These are phyloP conservation scores for Toxicodendron radicans DNA, from an alignment of 345 rosid species.

Conservation along the genomic window DNA sequence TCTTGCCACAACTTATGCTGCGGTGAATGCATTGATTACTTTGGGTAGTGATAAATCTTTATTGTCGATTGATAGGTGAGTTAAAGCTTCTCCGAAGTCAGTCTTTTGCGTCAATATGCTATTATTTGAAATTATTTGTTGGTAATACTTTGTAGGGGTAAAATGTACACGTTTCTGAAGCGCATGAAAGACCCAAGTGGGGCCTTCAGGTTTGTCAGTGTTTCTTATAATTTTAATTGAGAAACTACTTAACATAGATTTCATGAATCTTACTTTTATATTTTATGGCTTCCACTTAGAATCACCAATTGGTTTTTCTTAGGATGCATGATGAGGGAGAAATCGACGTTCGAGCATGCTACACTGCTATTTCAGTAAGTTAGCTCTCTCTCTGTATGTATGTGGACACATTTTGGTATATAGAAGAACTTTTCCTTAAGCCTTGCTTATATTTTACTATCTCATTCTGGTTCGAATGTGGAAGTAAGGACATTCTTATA, in stretches of 20 bases:
- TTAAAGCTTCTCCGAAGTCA: constrained; percentile 20
- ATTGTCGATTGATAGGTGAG: constrained; percentile 78
- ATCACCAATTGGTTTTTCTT: background rate
- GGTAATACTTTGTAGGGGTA: constrained; percentile 50
- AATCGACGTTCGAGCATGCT: constrained; percentile 95
- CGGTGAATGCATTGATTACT: constrained; percentile 84
- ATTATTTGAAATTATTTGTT: constrained; percentile 28
- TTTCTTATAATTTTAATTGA: constrained; percentile 4
- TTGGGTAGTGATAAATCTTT: constrained; percentile 75
- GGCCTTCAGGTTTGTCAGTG: constrained; percentile 55
- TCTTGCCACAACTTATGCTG: constrained; percentile 95
- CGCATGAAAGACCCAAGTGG: constrained; percentile 80
- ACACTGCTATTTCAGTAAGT: constrained; percentile 89
- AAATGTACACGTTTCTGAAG: constrained; percentile 51
- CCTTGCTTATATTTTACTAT: background rate
- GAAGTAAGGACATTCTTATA: background rate
- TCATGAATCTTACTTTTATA: background rate
- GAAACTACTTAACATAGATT: constrained; percentile 11
- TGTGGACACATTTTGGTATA: too few relatives aligned
- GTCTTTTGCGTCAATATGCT: background rate
- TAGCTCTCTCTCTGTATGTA: background rate
- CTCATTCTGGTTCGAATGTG: background rate
- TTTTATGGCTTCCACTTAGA: background rate
- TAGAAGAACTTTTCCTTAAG: background rate
- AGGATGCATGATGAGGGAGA: constrained; percentile 99